Conservation (phyloP, 1,284 basidiomycete genomes). For the Lentinula novae-zelandiae region DNA sequence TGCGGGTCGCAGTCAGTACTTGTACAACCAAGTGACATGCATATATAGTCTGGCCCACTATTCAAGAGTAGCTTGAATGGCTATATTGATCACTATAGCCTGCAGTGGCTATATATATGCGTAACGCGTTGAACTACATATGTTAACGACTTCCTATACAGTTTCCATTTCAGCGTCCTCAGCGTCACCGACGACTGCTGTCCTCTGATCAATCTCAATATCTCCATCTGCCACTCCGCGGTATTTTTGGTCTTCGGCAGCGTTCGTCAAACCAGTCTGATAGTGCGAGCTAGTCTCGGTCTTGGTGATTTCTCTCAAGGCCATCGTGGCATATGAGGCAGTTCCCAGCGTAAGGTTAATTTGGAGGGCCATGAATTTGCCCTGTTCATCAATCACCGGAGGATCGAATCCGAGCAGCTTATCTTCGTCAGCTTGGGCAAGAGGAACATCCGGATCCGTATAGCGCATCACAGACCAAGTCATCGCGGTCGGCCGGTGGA, state of each 20-base stretch:
- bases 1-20: too few species aligned
- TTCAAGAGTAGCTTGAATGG: too few species aligned
- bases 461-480: constrained; percentile 83
- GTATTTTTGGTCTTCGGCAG: constrained; percentile 82
- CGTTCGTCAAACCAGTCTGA: constrained; percentile 76
- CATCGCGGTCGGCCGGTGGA: constrained; percentile 81
- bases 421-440: constrained; percentile 96
- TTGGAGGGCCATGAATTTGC: constrained; percentile 83
- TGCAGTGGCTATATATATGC: too few species aligned
- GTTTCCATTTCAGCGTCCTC: constrained; percentile 17
- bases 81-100: too few species aligned
- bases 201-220: constrained; percentile 24
- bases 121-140: background rate
- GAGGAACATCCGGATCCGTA: constrained; percentile 87
- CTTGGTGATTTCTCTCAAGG: constrained; percentile 88
- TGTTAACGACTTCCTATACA: background rate
- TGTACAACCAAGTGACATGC: too few species aligned
- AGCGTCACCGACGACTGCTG: constrained; percentile 19
- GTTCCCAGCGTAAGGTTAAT: constrained; percentile 79
- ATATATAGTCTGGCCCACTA: too few species aligned
- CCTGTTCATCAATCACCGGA: constrained; percentile 61
- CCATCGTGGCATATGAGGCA: constrained; percentile 95
- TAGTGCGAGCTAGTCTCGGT: constrained; percentile 88
- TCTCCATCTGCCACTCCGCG: constrained; percentile 41
- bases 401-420: constrained; percentile 76